phyloP scores from a whole-genome alignment of 768 basidiomycete genomes.

The Exidia glandulosa region DNA sequence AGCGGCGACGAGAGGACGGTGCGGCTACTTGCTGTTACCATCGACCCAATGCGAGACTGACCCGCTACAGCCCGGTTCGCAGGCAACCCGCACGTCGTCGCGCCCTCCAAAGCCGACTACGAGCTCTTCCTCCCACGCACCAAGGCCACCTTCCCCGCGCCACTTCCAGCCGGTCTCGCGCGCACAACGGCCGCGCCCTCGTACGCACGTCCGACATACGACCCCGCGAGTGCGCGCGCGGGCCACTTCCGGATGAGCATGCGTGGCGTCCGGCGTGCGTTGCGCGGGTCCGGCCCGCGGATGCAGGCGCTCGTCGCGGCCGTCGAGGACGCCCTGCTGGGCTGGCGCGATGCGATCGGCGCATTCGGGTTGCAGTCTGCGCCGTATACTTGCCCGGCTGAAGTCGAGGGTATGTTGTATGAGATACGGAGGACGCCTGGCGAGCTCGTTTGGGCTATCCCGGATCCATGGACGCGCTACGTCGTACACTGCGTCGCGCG shows the following conservation, averaged over 20 bases:
- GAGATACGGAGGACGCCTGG: slow-evolving; percentile 57
- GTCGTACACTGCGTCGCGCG: slow-evolving; percentile 76
- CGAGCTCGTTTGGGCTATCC: slow-evolving; percentile 63
- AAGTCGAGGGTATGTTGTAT: slow-evolving; percentile 42
- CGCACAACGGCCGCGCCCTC: slow-evolving; percentile 46
- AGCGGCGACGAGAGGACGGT: not conserved
- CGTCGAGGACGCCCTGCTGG: slow-evolving; percentile 49
- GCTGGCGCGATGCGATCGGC: slow-evolving; percentile 53
- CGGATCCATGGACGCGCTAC: slow-evolving; percentile 65
- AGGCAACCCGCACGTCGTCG: slow-evolving; percentile 60
- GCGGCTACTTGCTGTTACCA: not conserved
- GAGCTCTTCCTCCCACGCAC: slow-evolving; percentile 30
- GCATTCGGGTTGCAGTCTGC: too few relatives aligned
- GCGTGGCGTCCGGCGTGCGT: slow-evolving; percentile 59
- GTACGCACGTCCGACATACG: slow-evolving; percentile 24
- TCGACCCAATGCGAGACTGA: not conserved
- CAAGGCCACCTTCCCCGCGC: slow-evolving; percentile 60
- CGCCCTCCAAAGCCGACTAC: slow-evolving; percentile 51
- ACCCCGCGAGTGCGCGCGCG: slow-evolving; percentile 50
- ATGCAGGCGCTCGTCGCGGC: slow-evolving; percentile 55
- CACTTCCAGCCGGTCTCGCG: slow-evolving; percentile 58
- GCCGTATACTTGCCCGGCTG: too few relatives aligned
- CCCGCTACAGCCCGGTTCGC: slow-evolving; percentile 47
- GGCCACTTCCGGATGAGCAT: slow-evolving; percentile 69
- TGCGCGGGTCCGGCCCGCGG: slow-evolving; percentile 50